Evolutionary conservation across 2,329 filamentous ascomycete species (phyloP), one percentile per base, ranked within the genome.

Genomic region (Didymella segeticola): DNA sequence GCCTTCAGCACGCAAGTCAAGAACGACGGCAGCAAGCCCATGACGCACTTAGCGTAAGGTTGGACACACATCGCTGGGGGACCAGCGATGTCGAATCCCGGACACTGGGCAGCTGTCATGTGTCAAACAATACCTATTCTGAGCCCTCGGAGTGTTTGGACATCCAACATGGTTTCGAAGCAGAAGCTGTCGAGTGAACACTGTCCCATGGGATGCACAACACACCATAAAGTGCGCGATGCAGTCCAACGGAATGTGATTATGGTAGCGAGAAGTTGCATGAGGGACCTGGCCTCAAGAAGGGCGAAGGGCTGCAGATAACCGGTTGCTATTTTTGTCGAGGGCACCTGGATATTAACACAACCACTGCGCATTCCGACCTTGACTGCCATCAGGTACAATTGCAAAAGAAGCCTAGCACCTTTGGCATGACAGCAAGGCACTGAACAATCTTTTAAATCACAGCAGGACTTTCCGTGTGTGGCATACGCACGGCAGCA

Each of bases 401-500:
- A 20, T 31, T 26, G 27, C 29, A 23, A 15, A 23, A 26, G n/a
- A n/a, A 29, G 20, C n/a, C 20, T 31, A n/a, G 6, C 19, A 14
- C 33, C 4, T n/a, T 12, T 22, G 25, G 38, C 25, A 43, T 43
- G 15, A 43, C 14, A 6, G 7, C 8, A 17, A 34, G 22, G 12
- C 43, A 27, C 33, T 29, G 27, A 14, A 14, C 20, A 27, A 15
- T 15, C 43, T 50, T 43, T 54, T 45, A 53, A 68, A 64, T 69
- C 19, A 65, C 63, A 62, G 62, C 55, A 64, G 62, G 46, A 60
- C 49, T 41, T 63, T 61, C 62, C 62, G 61, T 36, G 43, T 41
- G 52, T 30, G 43, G 53, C 47, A 37, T 37, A 20, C 30, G 48
- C 37, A 43, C 60, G 62, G 62, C 54, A 50, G 60, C 43, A 57